Conservation (phyloP, 148 eudicot species). For the Arctostaphylos glauca region DNA sequence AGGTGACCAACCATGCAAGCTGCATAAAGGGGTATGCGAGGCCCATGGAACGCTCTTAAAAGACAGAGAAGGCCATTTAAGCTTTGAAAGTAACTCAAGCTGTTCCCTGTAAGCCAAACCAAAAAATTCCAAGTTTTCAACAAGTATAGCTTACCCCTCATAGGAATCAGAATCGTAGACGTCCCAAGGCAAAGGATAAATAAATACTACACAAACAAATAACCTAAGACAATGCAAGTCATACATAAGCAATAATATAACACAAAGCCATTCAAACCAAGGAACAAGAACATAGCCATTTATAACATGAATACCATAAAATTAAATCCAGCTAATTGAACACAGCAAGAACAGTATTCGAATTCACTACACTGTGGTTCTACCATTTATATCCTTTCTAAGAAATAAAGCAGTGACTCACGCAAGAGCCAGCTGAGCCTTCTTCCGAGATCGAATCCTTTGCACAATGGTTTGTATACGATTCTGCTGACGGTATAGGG, state of each 20-base stretch:
- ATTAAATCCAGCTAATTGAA: conserved; percentile 15
- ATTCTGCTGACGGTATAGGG: conserved; percentile 78
- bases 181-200: conserved; percentile 4
- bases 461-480: conserved; percentile 81
- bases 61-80: conserved; percentile 71
- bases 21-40: conserved; percentile 57
- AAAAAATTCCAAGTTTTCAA: conserved; percentile 36
- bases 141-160: conserved; percentile 11
- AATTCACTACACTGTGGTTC: conserved; percentile 32
- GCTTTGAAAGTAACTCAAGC: conserved; percentile 63
- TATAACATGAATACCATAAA: conserved; percentile 15
- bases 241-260: neutral
- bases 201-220: neutral
- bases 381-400: conserved; percentile 18
- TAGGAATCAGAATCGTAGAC: neutral
- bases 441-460: conserved; percentile 77
- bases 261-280: conserved; percentile 23
- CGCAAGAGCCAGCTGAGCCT: conserved; percentile 89
- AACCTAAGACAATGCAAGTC: neutral
- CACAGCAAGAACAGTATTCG: conserved; percentile 10
- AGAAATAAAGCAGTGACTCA: conserved; percentile 69
- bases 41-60: conserved; percentile 82
- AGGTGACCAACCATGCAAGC: conserved; percentile 53
- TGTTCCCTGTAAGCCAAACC: conserved; percentile 80
- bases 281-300: conserved; percentile 16